Conservation (phyloP, 2,329 filamentous ascomycete species). For the Coniochaeta prunicola region DNA sequence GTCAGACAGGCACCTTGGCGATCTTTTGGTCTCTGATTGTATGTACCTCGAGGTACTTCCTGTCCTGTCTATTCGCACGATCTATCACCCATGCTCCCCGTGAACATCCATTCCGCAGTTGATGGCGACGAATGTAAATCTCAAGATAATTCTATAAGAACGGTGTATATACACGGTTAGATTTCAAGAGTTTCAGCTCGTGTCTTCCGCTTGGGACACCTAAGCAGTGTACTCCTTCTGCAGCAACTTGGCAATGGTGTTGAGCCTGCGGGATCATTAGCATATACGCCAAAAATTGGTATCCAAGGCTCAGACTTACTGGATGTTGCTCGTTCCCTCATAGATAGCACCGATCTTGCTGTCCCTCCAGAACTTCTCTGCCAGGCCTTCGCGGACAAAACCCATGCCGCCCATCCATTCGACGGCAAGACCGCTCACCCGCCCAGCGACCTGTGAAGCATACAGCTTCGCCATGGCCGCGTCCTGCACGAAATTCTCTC, state of each 20-base stretch:
- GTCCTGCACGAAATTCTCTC: conserved; percentile 89
- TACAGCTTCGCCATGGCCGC: conserved; percentile 98
- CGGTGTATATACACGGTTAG: too few relatives aligned
- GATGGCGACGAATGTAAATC: too few relatives aligned
- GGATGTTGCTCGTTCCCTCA: conserved; percentile 79
- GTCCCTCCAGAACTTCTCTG: conserved; percentile 96
- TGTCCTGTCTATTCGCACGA: too few relatives aligned
- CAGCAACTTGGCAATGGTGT: conserved; percentile 56
- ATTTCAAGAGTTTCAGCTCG: too few relatives aligned
- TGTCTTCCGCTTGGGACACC: neutral
- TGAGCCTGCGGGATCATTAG: conserved; percentile 36
- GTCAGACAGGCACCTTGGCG: neutral
- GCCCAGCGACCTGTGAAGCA: conserved; percentile 84
- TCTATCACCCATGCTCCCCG: too few relatives aligned
- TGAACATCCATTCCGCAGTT: too few relatives aligned
- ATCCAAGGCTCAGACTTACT: conserved; percentile 35
- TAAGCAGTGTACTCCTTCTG: conserved; percentile 53
- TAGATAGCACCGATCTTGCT: conserved; percentile 99
- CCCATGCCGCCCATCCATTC: conserved; percentile 99
- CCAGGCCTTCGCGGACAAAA: conserved; percentile 90
- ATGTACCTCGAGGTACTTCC: too few relatives aligned
- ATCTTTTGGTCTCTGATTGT: too few relatives aligned
- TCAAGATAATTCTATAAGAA: too few relatives aligned
- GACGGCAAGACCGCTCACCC: conserved; percentile 76
- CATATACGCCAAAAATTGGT: neutral